Percentiles rank a stretch among this genome's conserved stretches.
These are phyloP conservation scores for Colletotrichum chlorophyti DNA, from an alignment of 2,329 filamentous ascomycete genomes.

Conservation along the genomic window DNA sequence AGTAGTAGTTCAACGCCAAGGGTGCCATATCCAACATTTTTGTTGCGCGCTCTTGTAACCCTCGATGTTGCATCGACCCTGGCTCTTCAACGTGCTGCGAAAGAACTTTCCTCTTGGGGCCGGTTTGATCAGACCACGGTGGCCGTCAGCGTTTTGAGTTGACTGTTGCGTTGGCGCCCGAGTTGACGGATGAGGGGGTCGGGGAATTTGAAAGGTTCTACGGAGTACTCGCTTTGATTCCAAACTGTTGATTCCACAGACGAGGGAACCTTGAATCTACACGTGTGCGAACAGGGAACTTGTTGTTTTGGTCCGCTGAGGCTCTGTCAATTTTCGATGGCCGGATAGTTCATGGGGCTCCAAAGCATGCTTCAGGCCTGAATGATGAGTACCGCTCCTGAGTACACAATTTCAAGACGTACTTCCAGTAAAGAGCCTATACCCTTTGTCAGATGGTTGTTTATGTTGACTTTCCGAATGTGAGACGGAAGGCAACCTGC, in stretches of 20 bases:
- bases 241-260: too few species aligned
- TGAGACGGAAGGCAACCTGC: too few species aligned
- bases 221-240: too few species aligned
- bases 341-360: background rate
- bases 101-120: too few species aligned
- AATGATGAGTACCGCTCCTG: too few species aligned
- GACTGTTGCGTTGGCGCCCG: constrained; percentile 22
- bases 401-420: too few species aligned
- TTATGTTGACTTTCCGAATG: too few species aligned
- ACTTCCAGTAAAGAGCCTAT: too few species aligned
- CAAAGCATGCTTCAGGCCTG: too few species aligned
- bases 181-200: background rate
- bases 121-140: constrained; percentile 19
- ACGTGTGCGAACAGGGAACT: constrained; percentile 10
- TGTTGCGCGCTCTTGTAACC: background rate
- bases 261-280: background rate
- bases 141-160: constrained; percentile 10
- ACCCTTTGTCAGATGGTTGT: too few species aligned
- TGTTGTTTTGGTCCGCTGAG: background rate
- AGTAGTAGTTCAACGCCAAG: constrained; percentile 4
- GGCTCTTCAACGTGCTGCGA: too few species aligned
- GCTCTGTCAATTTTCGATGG: background rate
- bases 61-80: constrained; percentile 12
- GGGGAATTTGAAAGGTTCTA: constrained; percentile 15
- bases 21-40: constrained; percentile 25